These are phyloP conservation scores for Scheffersomyces ergatensis DNA, from an alignment of 805 yeast species.

Conservation along the genomic window DNA sequence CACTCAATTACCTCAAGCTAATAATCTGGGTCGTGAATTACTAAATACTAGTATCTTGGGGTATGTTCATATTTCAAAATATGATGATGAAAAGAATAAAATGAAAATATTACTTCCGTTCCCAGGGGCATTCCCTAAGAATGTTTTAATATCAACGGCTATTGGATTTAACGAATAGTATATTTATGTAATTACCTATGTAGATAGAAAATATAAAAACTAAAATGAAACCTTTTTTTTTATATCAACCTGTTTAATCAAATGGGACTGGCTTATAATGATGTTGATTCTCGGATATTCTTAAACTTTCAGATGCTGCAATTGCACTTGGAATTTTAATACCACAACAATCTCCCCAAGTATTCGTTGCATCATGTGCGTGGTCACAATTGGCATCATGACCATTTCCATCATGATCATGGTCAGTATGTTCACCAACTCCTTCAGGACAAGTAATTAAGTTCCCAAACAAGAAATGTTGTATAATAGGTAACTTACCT, in stretches of 20 bases:
- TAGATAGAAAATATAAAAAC: neutral
- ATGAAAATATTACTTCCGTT: slow-evolving; percentile 78
- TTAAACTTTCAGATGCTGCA: slow-evolving; percentile 68
- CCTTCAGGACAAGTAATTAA: slow-evolving; percentile 73
- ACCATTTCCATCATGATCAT: slow-evolving; percentile 18
- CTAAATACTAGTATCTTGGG: slow-evolving; percentile 70
- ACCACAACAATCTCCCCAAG: slow-evolving; percentile 99
- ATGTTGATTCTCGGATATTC: slow-evolving; percentile 20
- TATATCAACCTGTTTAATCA: too few species aligned
- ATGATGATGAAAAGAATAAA: slow-evolving; percentile 71
- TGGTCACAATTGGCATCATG: slow-evolving; percentile 22
- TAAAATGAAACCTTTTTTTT: neutral
- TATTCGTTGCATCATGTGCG: slow-evolving; percentile 27
- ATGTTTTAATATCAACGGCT: slow-evolving; percentile 70
- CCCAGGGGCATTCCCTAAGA: slow-evolving; percentile 80
- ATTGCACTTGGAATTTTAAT: slow-evolving; percentile 93
- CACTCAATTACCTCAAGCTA: slow-evolving; percentile 30
- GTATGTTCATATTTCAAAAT: slow-evolving; percentile 67
- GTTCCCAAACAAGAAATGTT: slow-evolving; percentile 85
- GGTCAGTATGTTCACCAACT: slow-evolving; percentile 33
- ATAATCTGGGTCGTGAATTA: slow-evolving; percentile 44
- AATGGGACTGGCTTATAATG: slow-evolving; percentile 55
- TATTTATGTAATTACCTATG: too few species aligned
- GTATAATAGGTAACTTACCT: slow-evolving; percentile 87
- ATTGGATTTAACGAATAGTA: slow-evolving; percentile 77